Conservation (phyloP, 495 filamentous ascomycete species). For the Podospora didyma region DNA sequence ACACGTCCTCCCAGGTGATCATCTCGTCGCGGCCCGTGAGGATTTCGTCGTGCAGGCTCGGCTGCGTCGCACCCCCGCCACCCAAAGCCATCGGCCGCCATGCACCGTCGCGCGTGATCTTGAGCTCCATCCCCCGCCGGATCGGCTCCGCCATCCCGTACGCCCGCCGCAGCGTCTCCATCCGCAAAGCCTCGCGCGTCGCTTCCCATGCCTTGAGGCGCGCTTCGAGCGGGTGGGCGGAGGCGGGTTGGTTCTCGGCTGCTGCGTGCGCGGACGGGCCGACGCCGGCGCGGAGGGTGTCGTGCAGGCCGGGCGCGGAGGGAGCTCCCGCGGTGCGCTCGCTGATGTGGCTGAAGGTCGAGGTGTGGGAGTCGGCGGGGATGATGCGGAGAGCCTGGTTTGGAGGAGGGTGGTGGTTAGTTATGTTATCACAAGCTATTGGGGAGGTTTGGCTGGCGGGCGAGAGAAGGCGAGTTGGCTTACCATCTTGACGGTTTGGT, state of each 20-base stretch:
- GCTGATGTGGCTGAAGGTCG: constrained; percentile 55
- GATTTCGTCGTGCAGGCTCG: constrained; percentile 71
- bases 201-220: constrained; percentile 78
- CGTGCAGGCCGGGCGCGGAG: constrained; percentile 85
- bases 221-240: constrained; percentile 84
- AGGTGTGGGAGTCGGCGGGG: constrained; percentile 58
- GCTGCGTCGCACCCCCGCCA: constrained; percentile 17
- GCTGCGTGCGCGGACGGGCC: constrained; percentile 48
- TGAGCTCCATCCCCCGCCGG: constrained; percentile 90
- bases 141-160: constrained; percentile 94
- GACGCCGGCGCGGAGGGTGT: constrained; percentile 81
- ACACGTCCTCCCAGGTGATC: constrained; percentile 91
- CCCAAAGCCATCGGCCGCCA: constrained; percentile 49
- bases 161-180: constrained; percentile 76
- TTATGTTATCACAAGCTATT: constrained; percentile 11
- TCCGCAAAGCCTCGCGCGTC: constrained; percentile 82
- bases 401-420: neutral
- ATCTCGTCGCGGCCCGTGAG: constrained; percentile 70
- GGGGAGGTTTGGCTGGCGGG: no score
- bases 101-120: constrained; percentile 60
- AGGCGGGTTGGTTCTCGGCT: constrained; percentile 39
- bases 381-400: constrained; percentile 82
- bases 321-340: constrained; percentile 62
- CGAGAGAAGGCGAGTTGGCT: no score
- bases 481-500: neutral